Percentiles rank a stretch among this genome's conserved stretches.
Evolutionary conservation across 345 rosid genomes (phyloP).

Genomic region (Citrus cavaleriei): DNA sequence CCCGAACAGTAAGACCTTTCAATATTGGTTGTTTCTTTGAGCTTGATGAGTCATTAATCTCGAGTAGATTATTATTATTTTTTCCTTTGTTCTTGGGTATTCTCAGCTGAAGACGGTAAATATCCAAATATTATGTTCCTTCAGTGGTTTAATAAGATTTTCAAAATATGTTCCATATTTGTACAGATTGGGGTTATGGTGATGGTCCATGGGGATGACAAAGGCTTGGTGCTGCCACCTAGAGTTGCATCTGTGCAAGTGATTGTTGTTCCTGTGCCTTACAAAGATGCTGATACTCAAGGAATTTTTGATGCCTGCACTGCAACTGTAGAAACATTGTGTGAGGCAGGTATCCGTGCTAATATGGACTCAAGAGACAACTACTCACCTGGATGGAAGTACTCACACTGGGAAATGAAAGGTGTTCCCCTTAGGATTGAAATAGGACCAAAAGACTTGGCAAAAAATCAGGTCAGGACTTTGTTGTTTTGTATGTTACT

Average conservation of each 20-base stretch:
- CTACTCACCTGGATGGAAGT: slow-evolving; percentile 98
- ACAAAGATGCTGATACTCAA: slow-evolving; percentile 81
- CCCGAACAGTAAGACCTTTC: slow-evolving; percentile 56
- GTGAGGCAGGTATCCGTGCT: slow-evolving; percentile 71
- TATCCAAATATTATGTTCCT: background rate
- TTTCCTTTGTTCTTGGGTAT: background rate
- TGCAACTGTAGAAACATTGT: slow-evolving; percentile 64
- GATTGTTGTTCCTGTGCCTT: slow-evolving; percentile 87
- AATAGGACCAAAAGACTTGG: slow-evolving; percentile 91
- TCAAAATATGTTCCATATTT: background rate
- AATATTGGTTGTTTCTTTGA: background rate
- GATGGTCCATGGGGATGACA: slow-evolving; percentile 97
- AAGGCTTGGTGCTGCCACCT: slow-evolving; percentile 85
- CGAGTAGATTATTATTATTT: background rate
- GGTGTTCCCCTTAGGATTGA: slow-evolving; percentile 97
- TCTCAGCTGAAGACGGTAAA: background rate
- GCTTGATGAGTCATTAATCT: background rate
- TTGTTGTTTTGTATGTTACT: background rate
- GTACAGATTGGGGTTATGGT: slow-evolving; percentile 92
- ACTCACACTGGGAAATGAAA: slow-evolving; percentile 96
- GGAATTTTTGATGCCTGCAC: slow-evolving; percentile 84
- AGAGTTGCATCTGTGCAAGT: slow-evolving; percentile 89
- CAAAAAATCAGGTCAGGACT: slow-evolving; percentile 61
- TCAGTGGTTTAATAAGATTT: background rate
- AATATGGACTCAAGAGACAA: slow-evolving; percentile 81